Evolutionary conservation across 2,329 filamentous ascomycete species (phyloP).

Genomic region (Nemania sp.): DNA sequence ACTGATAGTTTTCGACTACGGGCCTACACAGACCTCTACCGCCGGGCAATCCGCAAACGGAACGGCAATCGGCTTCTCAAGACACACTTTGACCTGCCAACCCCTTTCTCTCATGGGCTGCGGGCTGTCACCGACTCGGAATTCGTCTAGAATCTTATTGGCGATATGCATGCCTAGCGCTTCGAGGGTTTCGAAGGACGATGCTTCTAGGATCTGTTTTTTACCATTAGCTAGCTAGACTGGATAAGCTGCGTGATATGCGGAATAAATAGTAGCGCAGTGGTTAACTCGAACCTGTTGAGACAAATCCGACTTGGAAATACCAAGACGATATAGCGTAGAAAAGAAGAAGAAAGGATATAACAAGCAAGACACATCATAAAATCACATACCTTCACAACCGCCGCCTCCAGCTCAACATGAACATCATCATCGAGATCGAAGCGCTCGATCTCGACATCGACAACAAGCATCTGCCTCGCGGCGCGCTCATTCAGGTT

Average conservation of each 20-base stretch:
- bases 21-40: conserved; percentile 58
- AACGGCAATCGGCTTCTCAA: conserved; percentile 76
- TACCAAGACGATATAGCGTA: not conserved
- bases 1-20: conserved; percentile 7
- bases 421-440: conserved; percentile 53
- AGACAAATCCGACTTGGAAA: too few species aligned
- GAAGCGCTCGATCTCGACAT: conserved; percentile 62
- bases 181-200: conserved; percentile 66
- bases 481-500: conserved; percentile 69
- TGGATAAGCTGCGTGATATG: too few species aligned
- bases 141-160: conserved; percentile 49
- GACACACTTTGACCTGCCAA: conserved; percentile 60
- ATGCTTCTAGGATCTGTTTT: conserved; percentile 55
- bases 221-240: not conserved
- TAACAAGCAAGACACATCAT: not conserved
- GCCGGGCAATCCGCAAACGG: conserved; percentile 71
- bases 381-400: conserved; percentile 60
- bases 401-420: conserved; percentile 57
- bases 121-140: conserved; percentile 40
- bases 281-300: too few species aligned
- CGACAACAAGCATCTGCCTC: conserved; percentile 68
- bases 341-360: not conserved
- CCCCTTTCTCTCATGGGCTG: conserved; percentile 45
- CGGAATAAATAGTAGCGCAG: too few species aligned
- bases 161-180: conserved; percentile 57